phyloP scores from a whole-genome alignment of 2,329 filamentous ascomycete species.

The Thermomyces lanuginosus region DNA sequence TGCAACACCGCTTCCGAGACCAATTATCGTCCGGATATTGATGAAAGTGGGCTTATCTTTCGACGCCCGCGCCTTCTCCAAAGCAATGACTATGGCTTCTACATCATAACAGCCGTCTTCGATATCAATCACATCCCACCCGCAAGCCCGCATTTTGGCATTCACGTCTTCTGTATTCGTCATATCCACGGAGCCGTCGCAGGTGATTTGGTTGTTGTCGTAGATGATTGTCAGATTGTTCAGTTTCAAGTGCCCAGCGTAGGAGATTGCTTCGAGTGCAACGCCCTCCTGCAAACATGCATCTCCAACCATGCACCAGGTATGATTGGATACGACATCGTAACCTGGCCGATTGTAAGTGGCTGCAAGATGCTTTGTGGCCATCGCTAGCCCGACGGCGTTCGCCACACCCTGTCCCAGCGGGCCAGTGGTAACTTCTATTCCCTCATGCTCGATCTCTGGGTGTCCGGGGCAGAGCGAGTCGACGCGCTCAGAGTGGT shows the following conservation, averaged over 20 bases:
- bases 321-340: conserved; percentile 33
- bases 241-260: conserved; percentile 40
- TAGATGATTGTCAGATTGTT: conserved; percentile 44
- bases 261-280: conserved; percentile 38
- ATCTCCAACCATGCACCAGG: conserved; percentile 42
- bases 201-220: conserved; percentile 46
- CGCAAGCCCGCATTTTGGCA: conserved; percentile 40
- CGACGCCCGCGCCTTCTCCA: conserved; percentile 24
- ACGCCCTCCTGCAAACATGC: conserved; percentile 45
- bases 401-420: conserved; percentile 44
- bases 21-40: conserved; percentile 39
- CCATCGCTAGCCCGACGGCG: conserved; percentile 42
- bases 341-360: conserved; percentile 35
- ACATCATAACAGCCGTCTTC: conserved; percentile 38
- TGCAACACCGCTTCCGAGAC: conserved; percentile 30
- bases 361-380: conserved; percentile 37
- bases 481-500: conserved; percentile 33
- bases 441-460: conserved; percentile 36
- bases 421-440: conserved; percentile 43
- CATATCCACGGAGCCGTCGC: conserved; percentile 40
- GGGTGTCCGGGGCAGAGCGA: conserved; percentile 38
- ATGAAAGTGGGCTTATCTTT: conserved; percentile 38
- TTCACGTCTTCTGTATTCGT: conserved; percentile 42
- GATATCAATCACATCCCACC: conserved; percentile 41
- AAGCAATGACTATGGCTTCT: conserved; percentile 29